phyloP scores from a whole-genome alignment of 2,329 filamentous ascomycete species.

The Microdochium bolleyi region DNA sequence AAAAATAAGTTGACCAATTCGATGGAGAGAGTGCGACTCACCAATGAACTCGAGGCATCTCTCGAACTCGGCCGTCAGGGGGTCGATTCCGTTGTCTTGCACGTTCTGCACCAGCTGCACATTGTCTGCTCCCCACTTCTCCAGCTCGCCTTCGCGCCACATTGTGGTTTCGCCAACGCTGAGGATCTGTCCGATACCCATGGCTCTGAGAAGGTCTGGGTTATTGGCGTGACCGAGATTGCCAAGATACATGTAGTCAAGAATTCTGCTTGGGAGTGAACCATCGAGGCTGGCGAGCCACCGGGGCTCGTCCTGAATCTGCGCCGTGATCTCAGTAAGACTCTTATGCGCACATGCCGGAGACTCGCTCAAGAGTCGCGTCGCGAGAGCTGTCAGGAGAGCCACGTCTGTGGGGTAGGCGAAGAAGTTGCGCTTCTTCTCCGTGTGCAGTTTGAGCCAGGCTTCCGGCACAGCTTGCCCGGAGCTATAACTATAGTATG shows the following conservation, averaged over 20 bases:
- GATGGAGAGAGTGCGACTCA: conserved; percentile 36
- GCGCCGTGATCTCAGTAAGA: conserved; percentile 41
- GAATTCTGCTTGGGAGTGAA: conserved; percentile 78
- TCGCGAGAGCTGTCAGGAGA: conserved; percentile 68
- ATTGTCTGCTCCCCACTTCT: conserved; percentile 70
- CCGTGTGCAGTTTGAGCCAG: conserved; percentile 78
- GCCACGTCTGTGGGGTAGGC: conserved; percentile 87
- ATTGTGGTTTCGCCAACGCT: conserved; percentile 85
- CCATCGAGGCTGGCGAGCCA: conserved; percentile 86
- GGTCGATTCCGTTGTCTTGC: conserved; percentile 95
- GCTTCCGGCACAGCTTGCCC: conserved; percentile 73
- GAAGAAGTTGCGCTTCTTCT: conserved; percentile 86
- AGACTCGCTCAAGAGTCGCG: conserved; percentile 65
- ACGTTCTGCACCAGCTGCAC: conserved; percentile 76
- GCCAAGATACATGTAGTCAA: conserved; percentile 94
- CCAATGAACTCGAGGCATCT: conserved; percentile 87
- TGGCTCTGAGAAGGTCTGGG: conserved; percentile 65
- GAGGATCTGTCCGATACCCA: conserved; percentile 82
- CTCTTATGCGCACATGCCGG: conserved; percentile 44
- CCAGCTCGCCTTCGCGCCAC: conserved; percentile 66
- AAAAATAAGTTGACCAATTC: not conserved
- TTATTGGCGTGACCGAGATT: conserved; percentile 94
- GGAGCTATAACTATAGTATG: conserved; percentile 90
- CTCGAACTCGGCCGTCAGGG: conserved; percentile 77
- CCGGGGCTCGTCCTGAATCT: conserved; percentile 54